Evolutionary conservation across 202 grass and related monocot species (phyloP).

Genomic region (Saccharum hybrid): DNA sequence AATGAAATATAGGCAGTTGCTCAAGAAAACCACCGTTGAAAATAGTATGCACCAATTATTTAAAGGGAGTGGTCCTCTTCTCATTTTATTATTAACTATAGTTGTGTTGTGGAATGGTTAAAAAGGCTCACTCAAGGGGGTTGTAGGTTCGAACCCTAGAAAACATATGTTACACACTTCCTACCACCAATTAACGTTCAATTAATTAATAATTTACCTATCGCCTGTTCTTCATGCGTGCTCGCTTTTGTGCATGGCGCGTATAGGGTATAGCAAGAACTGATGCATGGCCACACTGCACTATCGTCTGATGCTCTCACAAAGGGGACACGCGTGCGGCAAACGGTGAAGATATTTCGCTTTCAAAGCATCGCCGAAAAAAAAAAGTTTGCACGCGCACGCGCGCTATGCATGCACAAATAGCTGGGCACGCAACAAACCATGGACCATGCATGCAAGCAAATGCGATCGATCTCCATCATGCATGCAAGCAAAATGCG

Average conservation of each 20-base stretch:
- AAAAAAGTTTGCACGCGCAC: neutral
- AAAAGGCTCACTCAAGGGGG: too few relatives aligned
- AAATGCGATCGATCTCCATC: too few relatives aligned
- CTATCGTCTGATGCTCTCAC: neutral
- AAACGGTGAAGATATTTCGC: neutral
- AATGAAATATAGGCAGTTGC: too few relatives aligned
- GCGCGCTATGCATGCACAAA: neutral
- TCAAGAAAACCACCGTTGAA: too few relatives aligned
- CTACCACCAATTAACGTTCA: neutral
- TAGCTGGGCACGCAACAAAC: neutral
- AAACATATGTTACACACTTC: too few relatives aligned
- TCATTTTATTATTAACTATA: too few relatives aligned
- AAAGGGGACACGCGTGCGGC: slow-evolving; percentile 20
- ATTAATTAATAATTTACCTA: neutral
- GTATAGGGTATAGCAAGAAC: neutral
- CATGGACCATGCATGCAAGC: slow-evolving; percentile 20
- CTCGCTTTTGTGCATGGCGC: neutral
- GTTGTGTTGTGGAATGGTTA: too few relatives aligned
- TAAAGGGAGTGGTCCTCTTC: too few relatives aligned
- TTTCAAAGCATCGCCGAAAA: slow-evolving; percentile 11
- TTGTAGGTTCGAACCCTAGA: too few relatives aligned
- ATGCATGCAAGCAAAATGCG: too few relatives aligned
- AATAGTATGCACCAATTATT: too few relatives aligned
- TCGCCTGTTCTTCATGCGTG: neutral
- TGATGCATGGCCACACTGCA: neutral